phyloP scores from a whole-genome alignment of 208 protist species.

The Acanthamoeba royreba region DNA sequence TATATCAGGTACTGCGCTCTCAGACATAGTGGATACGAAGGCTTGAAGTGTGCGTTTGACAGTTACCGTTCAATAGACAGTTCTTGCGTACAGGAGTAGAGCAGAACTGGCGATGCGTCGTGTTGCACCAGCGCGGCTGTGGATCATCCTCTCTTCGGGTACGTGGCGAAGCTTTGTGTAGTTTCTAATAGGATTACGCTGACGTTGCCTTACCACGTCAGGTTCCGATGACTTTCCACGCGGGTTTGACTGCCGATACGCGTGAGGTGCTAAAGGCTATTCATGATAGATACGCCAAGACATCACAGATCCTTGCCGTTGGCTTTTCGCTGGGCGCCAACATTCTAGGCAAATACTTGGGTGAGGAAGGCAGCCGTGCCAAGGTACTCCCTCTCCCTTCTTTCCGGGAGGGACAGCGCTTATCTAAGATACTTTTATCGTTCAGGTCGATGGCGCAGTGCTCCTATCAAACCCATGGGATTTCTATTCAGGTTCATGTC shows the following conservation, averaged over 20 bases:
- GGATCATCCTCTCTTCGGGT: not conserved
- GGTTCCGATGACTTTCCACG: not conserved
- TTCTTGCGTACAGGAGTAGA: not conserved
- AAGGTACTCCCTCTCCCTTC: not conserved
- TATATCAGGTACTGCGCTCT: not conserved
- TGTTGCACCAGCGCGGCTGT: not conserved
- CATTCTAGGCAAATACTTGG: conserved; percentile 4
- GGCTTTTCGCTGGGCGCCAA: conserved; percentile 9
- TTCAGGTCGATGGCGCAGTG: not conserved
- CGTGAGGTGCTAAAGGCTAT: not conserved
- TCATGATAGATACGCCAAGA: not conserved
- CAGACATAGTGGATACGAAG: no score
- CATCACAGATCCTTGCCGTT: not conserved
- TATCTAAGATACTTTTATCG: no score
- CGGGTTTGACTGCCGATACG: not conserved
- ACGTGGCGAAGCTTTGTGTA: no score
- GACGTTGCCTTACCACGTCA: no score
- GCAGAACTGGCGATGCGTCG: not conserved
- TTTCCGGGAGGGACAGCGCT: no score
- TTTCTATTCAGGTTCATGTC: not conserved
- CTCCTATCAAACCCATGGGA: conserved; percentile 24
- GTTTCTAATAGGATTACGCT: no score
- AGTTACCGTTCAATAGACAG: not conserved
- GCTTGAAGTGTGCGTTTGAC: no score
- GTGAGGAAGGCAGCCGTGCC: not conserved